Evolutionary conservation across 495 filamentous ascomycete genomes (phyloP).

Genomic region (Talaromyces thailandensis): DNA sequence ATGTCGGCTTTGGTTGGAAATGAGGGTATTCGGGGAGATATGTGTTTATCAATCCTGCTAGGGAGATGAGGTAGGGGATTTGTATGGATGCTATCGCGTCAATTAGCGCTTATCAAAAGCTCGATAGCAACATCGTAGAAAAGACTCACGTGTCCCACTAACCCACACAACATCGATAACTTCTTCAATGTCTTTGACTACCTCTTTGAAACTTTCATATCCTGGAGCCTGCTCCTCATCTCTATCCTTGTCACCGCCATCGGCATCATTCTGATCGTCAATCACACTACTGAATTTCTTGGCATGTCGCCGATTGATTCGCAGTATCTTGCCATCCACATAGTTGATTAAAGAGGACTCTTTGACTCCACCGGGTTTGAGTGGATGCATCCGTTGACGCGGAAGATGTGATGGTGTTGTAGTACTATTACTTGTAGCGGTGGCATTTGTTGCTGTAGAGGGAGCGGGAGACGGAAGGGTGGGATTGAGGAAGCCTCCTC

Average conservation of each 20-base stretch:
- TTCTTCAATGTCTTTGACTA: conserved; percentile 59
- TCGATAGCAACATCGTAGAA: conserved; percentile 4
- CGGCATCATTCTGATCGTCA: conserved; percentile 16
- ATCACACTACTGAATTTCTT: conserved; percentile 59
- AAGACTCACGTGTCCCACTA: conserved; percentile 64
- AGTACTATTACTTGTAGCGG: conserved; percentile 15
- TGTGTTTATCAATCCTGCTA: conserved; percentile 58
- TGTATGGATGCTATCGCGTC: conserved; percentile 59
- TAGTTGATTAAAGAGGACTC: conserved; percentile 68
- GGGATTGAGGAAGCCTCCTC: conserved; percentile 42
- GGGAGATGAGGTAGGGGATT: conserved; percentile 68
- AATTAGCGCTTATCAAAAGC: not conserved
- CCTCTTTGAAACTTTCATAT: conserved; percentile 60
- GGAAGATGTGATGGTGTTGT: conserved; percentile 41
- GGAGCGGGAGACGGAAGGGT: conserved; percentile 47
- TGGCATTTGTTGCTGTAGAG: conserved; percentile 29
- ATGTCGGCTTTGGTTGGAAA: conserved; percentile 54
- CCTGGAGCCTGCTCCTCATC: conserved; percentile 43
- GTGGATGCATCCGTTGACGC: conserved; percentile 51
- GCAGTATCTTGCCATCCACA: conserved; percentile 51
- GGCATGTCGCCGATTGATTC: conserved; percentile 60
- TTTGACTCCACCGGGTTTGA: conserved; percentile 63
- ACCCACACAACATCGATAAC: conserved; percentile 75
- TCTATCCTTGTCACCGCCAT: conserved; percentile 38
- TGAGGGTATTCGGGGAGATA: conserved; percentile 55